Evolutionary conservation across 352 stramenopile species (phyloP).

Genomic region (Globisporangium polare): DNA sequence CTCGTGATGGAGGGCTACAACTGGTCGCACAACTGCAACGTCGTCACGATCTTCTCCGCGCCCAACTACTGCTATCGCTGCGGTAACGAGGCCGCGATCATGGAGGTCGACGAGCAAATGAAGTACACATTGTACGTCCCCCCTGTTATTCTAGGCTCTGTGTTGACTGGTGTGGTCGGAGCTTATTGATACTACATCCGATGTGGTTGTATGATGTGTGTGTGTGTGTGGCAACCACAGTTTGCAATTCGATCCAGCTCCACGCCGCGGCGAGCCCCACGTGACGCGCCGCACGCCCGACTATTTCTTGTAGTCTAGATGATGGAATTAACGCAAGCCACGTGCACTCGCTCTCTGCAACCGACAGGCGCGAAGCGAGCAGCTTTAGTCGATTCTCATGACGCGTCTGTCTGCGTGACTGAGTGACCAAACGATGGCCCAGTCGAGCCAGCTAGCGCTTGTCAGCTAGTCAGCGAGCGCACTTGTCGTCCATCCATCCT

Average conservation of each 20-base stretch:
- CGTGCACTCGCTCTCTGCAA: not conserved
- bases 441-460: too few relatives aligned
- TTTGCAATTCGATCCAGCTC: conserved; percentile 95
- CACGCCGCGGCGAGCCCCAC: conserved; percentile 90
- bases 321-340: not conserved
- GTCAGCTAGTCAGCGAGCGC: not conserved
- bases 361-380: not conserved
- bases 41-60: conserved; percentile 98
- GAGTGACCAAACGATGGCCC: too few relatives aligned
- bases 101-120: conserved; percentile 95
- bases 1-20: conserved; percentile 94
- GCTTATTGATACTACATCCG: not conserved
- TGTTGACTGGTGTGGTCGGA: too few relatives aligned
- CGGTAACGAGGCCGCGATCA: conserved; percentile 97
- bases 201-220: too few relatives aligned
- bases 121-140: conserved; percentile 92
- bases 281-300: conserved; percentile 92
- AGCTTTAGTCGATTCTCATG: too few relatives aligned
- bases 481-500: not conserved
- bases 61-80: conserved; percentile 99
- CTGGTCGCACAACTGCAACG: conserved; percentile 94
- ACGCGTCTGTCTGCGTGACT: too few relatives aligned
- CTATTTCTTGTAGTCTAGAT: conserved; percentile 90
- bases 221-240: conserved; percentile 24
- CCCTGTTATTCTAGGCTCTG: not conserved